These are phyloP conservation scores for Madurella fahalii DNA, from an alignment of 2,329 filamentous ascomycete species.

Conservation along the genomic window DNA sequence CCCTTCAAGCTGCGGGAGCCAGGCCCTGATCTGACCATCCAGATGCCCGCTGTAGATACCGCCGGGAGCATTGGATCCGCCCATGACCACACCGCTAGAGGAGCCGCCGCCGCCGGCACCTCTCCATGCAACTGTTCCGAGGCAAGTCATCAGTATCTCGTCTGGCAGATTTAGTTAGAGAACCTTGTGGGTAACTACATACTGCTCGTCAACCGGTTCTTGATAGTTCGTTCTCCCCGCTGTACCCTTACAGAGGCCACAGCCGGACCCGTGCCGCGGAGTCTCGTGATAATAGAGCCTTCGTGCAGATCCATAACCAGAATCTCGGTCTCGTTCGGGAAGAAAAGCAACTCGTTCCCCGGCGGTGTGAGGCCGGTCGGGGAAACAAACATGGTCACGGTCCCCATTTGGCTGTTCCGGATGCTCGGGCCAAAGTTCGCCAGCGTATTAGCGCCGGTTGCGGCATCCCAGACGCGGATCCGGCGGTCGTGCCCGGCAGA, in stretches of 20 bases:
- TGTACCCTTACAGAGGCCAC: constrained; percentile 42
- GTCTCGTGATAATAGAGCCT: constrained; percentile 65
- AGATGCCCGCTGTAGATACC: constrained; percentile 75
- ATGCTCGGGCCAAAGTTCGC: constrained; percentile 82
- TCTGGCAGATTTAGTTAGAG: too few species aligned
- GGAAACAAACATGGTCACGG: constrained; percentile 57
- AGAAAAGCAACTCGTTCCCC: constrained; percentile 66
- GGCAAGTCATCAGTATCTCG: not conserved
- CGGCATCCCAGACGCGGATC: constrained; percentile 82
- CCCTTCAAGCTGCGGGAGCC: constrained; percentile 56
- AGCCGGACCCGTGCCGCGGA: constrained; percentile 60
- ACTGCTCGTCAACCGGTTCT: constrained; percentile 62
- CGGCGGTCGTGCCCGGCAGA: constrained; percentile 79
- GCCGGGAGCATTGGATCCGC: constrained; percentile 48
- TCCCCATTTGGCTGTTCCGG: constrained; percentile 65
- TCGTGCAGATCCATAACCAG: constrained; percentile 75
- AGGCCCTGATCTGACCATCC: constrained; percentile 78
- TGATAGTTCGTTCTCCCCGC: constrained; percentile 54
- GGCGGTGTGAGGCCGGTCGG: constrained; percentile 56
- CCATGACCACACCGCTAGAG: constrained; percentile 57
- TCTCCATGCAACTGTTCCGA: constrained; percentile 60
- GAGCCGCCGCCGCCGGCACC: constrained; percentile 56
- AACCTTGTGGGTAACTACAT: not conserved
- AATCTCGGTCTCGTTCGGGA: constrained; percentile 78
- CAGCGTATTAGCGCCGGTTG: constrained; percentile 78